A percentile compares a stretch with the other conserved stretches of the same genome.
Evolutionary conservation across 176 grass and related monocot species (phyloP).

Genomic region (Aegilops tauschii): DNA sequence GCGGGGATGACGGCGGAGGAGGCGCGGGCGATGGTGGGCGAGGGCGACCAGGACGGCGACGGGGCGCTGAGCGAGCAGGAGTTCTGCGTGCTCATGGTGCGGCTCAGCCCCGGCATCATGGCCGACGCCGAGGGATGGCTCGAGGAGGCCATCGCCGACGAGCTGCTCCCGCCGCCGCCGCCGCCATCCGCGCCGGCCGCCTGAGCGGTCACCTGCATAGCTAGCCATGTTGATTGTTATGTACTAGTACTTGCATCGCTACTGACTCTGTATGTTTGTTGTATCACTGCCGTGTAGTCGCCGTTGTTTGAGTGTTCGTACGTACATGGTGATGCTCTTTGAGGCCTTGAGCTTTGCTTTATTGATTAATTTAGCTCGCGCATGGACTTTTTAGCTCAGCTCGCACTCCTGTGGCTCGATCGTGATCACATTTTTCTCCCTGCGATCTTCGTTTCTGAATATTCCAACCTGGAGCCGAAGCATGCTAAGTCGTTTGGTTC

Average conservation of each 20-base stretch:
- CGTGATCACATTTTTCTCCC: not conserved
- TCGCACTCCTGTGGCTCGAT: no score
- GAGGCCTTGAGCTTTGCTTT: no score
- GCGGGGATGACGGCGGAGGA: slow-evolving; percentile 52
- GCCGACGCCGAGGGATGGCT: slow-evolving; percentile 47
- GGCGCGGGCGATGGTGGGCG: slow-evolving; percentile 63
- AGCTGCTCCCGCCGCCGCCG: slow-evolving; percentile 1
- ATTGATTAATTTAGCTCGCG: no score
- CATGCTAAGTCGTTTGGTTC: not conserved
- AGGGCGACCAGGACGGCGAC: slow-evolving; percentile 77
- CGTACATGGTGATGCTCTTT: not conserved
- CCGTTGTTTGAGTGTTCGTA: not conserved
- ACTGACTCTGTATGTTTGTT: not conserved
- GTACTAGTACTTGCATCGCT: not conserved
- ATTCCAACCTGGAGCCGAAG: not conserved
- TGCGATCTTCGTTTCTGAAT: not conserved
- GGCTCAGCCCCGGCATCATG: slow-evolving; percentile 81
- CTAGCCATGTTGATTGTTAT: not conserved
- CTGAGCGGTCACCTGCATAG: not conserved
- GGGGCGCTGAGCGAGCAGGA: slow-evolving; percentile 68
- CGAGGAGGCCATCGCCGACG: slow-evolving; percentile 52
- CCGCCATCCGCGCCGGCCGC: not conserved
- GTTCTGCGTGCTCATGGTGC: slow-evolving; percentile 89
- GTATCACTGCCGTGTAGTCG: not conserved
- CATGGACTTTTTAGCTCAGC: no score